Conservation (phyloP, 163 green algal species). For the Volvox carteri region DNA sequence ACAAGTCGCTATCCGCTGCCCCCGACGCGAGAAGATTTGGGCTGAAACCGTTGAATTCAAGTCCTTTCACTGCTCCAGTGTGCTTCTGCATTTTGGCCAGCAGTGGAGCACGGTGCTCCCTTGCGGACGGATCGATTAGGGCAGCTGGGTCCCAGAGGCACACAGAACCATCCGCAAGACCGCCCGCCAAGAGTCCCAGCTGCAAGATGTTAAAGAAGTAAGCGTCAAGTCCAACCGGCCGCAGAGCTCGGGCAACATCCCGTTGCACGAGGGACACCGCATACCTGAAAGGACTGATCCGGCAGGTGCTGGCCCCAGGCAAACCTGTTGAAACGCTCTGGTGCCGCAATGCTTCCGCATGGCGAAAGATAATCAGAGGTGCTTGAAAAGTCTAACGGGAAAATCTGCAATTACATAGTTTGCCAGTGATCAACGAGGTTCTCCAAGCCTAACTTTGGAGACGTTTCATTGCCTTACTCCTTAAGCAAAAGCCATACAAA, state of each 20-base stretch:
- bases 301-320: conserved; percentile 81
- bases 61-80: conserved; percentile 80
- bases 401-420: conserved; percentile 61
- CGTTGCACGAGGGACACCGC: conserved; percentile 15
- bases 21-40: conserved; percentile 95
- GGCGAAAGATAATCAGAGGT: conserved; percentile 65
- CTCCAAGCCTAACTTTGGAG: too few species aligned
- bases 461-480: too few species aligned
- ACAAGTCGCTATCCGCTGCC: conserved; percentile 85
- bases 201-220: conserved; percentile 64
- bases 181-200: conserved; percentile 93
- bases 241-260: not conserved
- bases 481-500: too few species aligned
- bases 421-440: not conserved
- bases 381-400: conserved; percentile 78
- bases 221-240: not conserved
- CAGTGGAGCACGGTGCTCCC: conserved; percentile 61
- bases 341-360: conserved; percentile 78
- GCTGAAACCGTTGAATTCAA: conserved; percentile 95
- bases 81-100: conserved; percentile 92
- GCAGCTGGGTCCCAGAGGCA: conserved; percentile 92
- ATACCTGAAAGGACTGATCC: conserved; percentile 41
- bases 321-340: conserved; percentile 92
- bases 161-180: conserved; percentile 93
- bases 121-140: conserved; percentile 77